Base-by-base conservation (phyloP, 1,284 basidiomycete species). In the Quambalaria eucalypti region DNA sequence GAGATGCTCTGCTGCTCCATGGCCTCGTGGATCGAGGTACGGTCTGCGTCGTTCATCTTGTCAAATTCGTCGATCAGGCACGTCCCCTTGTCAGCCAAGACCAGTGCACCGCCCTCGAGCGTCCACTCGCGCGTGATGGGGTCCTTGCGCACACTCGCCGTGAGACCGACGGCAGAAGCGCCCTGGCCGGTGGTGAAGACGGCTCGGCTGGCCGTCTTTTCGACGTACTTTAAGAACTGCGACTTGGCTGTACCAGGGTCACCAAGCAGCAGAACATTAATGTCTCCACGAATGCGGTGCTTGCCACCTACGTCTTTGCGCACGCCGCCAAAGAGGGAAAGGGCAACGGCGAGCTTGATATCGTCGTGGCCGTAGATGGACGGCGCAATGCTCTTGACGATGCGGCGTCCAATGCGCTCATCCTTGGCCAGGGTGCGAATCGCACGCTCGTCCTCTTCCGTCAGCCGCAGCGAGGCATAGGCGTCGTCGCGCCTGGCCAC, bases 1-100 rank as follows among this genome's bases (percentile, higher is more conserved):
- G 93, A 97, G 68, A 99, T 99, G n/a, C 88, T 87, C 76, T 99
- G 93, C 78, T 99, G 93, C 77, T 99, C 93, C 93, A 99, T 99
- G 1, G 95, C 95, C 77, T 99, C 93, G 80, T 98, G 95, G 69
- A 98, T 98, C 6, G 91, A 97, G 10, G 93, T 97, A 62, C 71
- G 54, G 54, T 79, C 78, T 21, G 89, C 84, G 70, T 98, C 93
- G 79, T 98, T 98, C 93, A 99, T 99, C 81, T 99, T 99, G 81
- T 99, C 93, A 76, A 99, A 99, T 78, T 98, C 95, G 78, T 99
- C 93, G 66, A 99, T 99, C 30, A 98, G 80, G 71, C 95, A 98
- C 33, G 88, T 89, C n/a, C 93, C 93, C 79, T 96, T 96, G 79
- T 99, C 93, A 0, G 93, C 95, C 25, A 99, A 81, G 38, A 99